Base-by-base conservation (phyloP, 2,329 filamentous ascomycete genomes). In the Xylaria digitata region DNA sequence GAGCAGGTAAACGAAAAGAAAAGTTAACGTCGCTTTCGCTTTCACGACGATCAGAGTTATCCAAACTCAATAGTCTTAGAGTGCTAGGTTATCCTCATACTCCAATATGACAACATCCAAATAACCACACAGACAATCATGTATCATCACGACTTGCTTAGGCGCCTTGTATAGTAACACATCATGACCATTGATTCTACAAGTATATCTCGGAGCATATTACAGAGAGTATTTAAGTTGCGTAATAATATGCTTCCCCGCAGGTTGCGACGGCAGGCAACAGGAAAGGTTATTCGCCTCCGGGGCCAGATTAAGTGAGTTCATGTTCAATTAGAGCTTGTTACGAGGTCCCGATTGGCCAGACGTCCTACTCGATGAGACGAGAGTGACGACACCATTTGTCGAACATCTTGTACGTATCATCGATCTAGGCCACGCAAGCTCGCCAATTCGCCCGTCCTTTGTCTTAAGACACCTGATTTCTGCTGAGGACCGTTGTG, bases 331-430 rank as follows among this genome's bases (percentile, higher is more conserved):
- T 66, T 57, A 32, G 23, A 67, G 62, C 49, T 21, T 52, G 42
- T 17, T 37, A 13, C 61, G 0, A 1, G 5, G 45, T 45, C 55
- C 26, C 61, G 48, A 74, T 75, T 75, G 71, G 73, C 55, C 59
- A 11, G 11, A 7, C 40, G 11, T 54, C 43, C 53, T 67, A 65
- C 46, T 67, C 50, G 43, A 66, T 64, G 66, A 66, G 63, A 64
- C 40, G 26, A 42, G 55, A 60, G 74, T 75, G 73, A 75, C 73
- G 74, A 75, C 74, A 75, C 74, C 73, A 75, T 61, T 74, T 53
- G 23, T 37, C 45, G 37, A 21, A 45, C 43, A 34, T 49, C 48
- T 43, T 57, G 60, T 59, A 62, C 53, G 61, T 61, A 42, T 46
- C 49, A 46, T 50, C 45, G 40, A 32, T 56, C 30, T 13, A 32